Conservation (phyloP, 2,329 filamentous ascomycete species). For the Nemania abortiva region DNA sequence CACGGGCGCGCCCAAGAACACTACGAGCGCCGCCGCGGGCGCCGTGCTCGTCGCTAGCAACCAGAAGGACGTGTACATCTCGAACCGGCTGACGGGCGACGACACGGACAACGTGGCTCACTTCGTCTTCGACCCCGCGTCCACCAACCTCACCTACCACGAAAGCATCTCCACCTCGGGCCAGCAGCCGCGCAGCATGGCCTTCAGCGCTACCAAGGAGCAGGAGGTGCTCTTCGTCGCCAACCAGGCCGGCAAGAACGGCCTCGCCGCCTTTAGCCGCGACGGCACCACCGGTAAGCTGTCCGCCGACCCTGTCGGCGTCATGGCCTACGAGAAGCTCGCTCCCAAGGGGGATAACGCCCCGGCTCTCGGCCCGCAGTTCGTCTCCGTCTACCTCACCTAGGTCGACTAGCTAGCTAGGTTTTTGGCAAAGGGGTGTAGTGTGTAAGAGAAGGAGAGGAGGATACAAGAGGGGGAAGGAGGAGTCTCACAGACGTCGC, state of each 20-base stretch:
- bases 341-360: conserved; percentile 35
- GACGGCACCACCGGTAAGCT: conserved; percentile 40
- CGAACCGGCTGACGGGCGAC: conserved; percentile 63
- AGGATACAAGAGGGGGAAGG: not conserved
- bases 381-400: conserved; percentile 42
- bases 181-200: conserved; percentile 62
- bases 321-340: conserved; percentile 34
- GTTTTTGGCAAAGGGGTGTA: not conserved
- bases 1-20: conserved; percentile 52
- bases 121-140: conserved; percentile 53
- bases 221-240: conserved; percentile 57
- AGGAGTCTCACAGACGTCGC: too few species aligned
- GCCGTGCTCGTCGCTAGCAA: conserved; percentile 59
- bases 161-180: conserved; percentile 45
- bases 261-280: conserved; percentile 56
- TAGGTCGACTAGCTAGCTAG: not conserved
- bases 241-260: conserved; percentile 59
- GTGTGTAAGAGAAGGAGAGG: not conserved
- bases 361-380: conserved; percentile 47
- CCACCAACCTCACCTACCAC: conserved; percentile 37
- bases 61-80: conserved; percentile 62
- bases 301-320: conserved; percentile 41
- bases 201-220: conserved; percentile 52
- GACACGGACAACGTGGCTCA: conserved; percentile 61
- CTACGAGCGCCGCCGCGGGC: conserved; percentile 57